Evolutionary conservation across 768 basidiomycete genomes (phyloP).

Genomic region (Auricularia heimuer): DNA sequence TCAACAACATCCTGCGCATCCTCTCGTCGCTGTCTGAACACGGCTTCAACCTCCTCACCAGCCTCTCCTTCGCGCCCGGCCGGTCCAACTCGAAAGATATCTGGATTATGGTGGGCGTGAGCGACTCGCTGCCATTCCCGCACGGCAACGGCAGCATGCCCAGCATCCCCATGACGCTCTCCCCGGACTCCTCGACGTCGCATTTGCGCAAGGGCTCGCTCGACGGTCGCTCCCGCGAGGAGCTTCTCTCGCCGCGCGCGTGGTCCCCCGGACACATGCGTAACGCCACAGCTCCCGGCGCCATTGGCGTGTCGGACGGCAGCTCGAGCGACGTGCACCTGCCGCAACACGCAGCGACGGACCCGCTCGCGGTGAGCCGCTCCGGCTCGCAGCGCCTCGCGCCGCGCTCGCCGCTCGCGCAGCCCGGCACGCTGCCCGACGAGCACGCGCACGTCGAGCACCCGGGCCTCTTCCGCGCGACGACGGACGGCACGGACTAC

Average conservation of each 20-base stretch:
- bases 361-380: not conserved
- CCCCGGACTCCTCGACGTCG: not conserved
- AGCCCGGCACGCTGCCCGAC: not conserved
- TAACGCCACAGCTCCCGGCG: constrained; percentile 3
- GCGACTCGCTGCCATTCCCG: not conserved
- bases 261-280: constrained; percentile 3
- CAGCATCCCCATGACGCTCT: not conserved
- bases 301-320: not conserved
- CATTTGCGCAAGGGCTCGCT: not conserved
- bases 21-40: constrained; percentile 58
- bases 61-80: constrained; percentile 51
- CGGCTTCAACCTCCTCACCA: constrained; percentile 57
- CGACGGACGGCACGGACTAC: not conserved
- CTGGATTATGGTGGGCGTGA: constrained; percentile 36
- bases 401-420: not conserved
- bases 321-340: not conserved
- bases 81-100: constrained; percentile 67
- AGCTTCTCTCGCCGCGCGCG: not conserved
- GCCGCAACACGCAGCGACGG: not conserved
- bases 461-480: not conserved
- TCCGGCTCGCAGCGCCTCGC: not conserved
- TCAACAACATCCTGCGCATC: constrained; percentile 59
- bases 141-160: not conserved
- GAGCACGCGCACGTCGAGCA: not conserved
- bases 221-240: not conserved